Evolutionary conservation across 192 early-diverging fungal genomes (phyloP), one percentile per base, ranked within the genome.

Genomic region (Geranomyces michiganensis): DNA sequence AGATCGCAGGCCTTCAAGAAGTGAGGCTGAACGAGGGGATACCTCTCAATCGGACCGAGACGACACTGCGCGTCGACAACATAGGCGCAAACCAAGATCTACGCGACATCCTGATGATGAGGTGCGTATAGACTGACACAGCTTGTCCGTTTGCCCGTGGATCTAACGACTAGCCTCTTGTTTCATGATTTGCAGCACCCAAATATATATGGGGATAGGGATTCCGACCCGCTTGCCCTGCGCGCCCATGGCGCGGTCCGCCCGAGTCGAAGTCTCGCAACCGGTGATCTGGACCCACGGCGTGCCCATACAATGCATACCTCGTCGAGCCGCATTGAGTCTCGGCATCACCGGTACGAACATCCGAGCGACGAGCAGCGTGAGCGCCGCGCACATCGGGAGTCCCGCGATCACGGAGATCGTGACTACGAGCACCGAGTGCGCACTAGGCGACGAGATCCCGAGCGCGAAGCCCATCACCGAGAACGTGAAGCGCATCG

Each of bases 1-100:
- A 27, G 21, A 24, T 55, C 51, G 51, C 19, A n/a, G 51, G 26
- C 19, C 51, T 15, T 55, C 51, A 9, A n/a, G 62, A 32, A 5
- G 64, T 43, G 63, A 56, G 43, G 14, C 26, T 15, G 71, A 72
- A 17, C 26, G 30, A 17, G 58, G 29, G 9, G 43, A 49, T 0
- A 60, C 36, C 6, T 29, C 43, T 47, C 43, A 72, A 30, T 48
- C 43, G 43, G 70, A 72, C 36, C 70, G 59, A 9, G 61, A 72
- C 19, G 7, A 55, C 51, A 27, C 19, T 3, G 51, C 51, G 21
- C 26, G 21, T 55, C 21, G 19, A 24, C 51, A n/a, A 55, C 19
- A 27, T 27, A 55, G 51, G 51, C 19, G 51, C 19, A 55, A 55
- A 15, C 19, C 51, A 3, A n/a, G 51, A 24, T 24, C 51, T 27